A percentile compares a stretch with the other conserved stretches of the same genome.
Conservation (phyloP, 2,329 filamentous ascomycete genomes). For the Cladobotryum mycophilum region DNA sequence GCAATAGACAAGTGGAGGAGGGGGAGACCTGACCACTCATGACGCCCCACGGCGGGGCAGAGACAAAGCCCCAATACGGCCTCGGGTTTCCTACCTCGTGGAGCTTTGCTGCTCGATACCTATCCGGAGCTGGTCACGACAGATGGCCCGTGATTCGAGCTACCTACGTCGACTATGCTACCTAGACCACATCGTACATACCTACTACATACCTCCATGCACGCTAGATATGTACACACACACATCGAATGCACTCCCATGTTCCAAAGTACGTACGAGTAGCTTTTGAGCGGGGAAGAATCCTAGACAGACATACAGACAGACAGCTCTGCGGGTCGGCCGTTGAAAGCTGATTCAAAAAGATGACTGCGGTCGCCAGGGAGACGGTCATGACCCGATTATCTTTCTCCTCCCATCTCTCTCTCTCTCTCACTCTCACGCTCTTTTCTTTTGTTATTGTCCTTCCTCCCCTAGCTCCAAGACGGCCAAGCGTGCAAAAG, state of each 20-base stretch:
- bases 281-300: background rate
- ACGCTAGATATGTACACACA: background rate
- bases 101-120: too few relatives aligned
- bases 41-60: background rate
- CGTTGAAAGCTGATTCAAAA: background rate
- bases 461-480: too few relatives aligned
- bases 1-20: background rate
- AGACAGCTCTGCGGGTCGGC: slow-evolving; percentile 3
- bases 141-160: slow-evolving; percentile 8
- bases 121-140: slow-evolving; percentile 1
- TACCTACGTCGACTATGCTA: background rate
- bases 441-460: background rate
- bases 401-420: background rate
- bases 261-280: background rate
- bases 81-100: slow-evolving; percentile 3
- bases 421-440: background rate
- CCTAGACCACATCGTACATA: slow-evolving; percentile 7
- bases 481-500: too few relatives aligned
- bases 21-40: background rate
- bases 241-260: background rate
- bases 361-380: background rate
- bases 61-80: background rate
- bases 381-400: background rate
- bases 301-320: background rate
- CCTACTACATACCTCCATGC: slow-evolving; percentile 3